A percentile compares a stretch with the other conserved stretches of the same genome.
These are phyloP conservation scores for Fusarium avenaceum DNA, from an alignment of 2,329 filamentous ascomycete species.

Conservation along the genomic window DNA sequence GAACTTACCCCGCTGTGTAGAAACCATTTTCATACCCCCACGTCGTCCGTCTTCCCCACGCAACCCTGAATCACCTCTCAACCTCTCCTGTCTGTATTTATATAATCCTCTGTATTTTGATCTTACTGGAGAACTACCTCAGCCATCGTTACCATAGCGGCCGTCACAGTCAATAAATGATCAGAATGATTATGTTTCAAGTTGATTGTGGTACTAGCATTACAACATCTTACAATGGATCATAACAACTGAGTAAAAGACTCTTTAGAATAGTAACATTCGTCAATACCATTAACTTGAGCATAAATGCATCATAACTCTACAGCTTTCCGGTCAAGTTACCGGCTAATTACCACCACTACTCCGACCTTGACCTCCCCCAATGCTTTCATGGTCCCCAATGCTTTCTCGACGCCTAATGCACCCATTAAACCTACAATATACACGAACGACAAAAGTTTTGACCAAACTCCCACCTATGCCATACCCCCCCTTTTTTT, in stretches of 20 bases:
- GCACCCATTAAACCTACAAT: constrained; percentile 33
- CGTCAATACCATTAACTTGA: constrained; percentile 1
- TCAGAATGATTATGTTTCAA: too few relatives aligned
- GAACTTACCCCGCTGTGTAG: too few relatives aligned
- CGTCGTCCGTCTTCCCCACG: too few relatives aligned
- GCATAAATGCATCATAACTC: constrained; percentile 20
- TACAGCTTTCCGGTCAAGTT: constrained; percentile 32
- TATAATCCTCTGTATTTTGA: too few relatives aligned
- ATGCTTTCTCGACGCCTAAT: constrained; percentile 40
- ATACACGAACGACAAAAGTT: constrained; percentile 20
- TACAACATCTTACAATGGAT: background rate
- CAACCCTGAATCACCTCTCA: too few relatives aligned
- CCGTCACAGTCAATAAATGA: too few relatives aligned
- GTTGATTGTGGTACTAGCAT: too few relatives aligned
- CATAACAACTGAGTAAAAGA: background rate
- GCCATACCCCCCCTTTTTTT: constrained; percentile 12
- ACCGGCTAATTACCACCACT: constrained; percentile 40
- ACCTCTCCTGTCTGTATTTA: too few relatives aligned
- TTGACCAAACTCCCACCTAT: constrained; percentile 34
- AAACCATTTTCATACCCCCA: too few relatives aligned
- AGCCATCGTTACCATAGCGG: too few relatives aligned
- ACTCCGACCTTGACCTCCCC: constrained; percentile 29
- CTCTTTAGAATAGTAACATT: background rate
- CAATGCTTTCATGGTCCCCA: constrained; percentile 6
- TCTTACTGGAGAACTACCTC: too few relatives aligned